phyloP scores from a whole-genome alignment of 2,329 filamentous ascomycete species.

The Hymenoscyphus occultus region DNA sequence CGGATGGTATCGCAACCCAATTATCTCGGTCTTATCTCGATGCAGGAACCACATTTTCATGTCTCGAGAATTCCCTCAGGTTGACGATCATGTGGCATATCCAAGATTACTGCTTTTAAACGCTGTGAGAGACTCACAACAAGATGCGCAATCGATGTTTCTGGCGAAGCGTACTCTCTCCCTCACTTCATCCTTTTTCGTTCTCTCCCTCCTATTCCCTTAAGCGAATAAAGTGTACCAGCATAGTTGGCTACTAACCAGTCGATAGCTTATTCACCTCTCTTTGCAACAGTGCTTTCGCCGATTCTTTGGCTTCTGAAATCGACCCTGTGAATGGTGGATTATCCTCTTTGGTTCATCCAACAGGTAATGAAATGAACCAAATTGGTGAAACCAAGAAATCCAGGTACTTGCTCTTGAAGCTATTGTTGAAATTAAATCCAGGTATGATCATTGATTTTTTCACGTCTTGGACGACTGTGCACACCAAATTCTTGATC shows the following conservation, averaged over 20 bases:
- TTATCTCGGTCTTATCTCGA: neutral
- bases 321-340: conserved; percentile 38
- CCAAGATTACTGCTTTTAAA: neutral
- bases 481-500: conserved; percentile 57
- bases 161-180: neutral
- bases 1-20: neutral
- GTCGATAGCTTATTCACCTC: neutral
- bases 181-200: neutral
- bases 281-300: conserved; percentile 60
- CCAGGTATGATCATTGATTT: conserved; percentile 60
- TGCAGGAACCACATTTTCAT: neutral
- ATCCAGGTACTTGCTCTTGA: neutral
- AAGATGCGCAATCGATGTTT: neutral
- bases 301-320: conserved; percentile 31
- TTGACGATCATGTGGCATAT: neutral
- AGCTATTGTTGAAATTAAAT: conserved; percentile 33
- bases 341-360: conserved; percentile 51
- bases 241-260: neutral
- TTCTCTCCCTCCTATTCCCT: neutral
- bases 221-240: neutral
- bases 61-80: neutral
- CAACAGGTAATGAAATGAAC: conserved; percentile 37
- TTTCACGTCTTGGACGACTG: conserved; percentile 60
- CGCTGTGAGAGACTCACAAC: neutral
- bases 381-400: neutral